Conservation (phyloP, 2,329 filamentous ascomycete genomes). For the Lecanoromycetidae sp. region DNA sequence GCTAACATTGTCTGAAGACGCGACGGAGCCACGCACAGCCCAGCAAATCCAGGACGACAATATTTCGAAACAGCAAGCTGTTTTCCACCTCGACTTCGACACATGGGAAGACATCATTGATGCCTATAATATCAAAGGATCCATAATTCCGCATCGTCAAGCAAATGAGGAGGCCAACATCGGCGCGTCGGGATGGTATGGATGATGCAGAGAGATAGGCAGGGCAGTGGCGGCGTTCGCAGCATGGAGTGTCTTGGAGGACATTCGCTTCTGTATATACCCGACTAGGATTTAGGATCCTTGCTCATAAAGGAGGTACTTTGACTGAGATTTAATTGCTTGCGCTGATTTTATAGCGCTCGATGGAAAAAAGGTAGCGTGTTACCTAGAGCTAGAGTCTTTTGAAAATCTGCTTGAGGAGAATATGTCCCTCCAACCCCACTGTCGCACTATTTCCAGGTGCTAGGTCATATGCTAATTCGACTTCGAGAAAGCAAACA, state of each 20-base stretch:
- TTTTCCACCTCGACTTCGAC: constrained; percentile 75
- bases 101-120: constrained; percentile 70
- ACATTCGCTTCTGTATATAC: neutral
- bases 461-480: no score
- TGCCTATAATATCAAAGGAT: constrained; percentile 61
- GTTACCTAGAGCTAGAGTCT: neutral
- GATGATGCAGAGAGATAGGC: constrained; percentile 26
- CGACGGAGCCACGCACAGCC: constrained; percentile 35
- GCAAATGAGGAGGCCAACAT: constrained; percentile 45
- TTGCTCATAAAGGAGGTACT: neutral
- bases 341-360: neutral
- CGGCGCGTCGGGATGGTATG: constrained; percentile 54
- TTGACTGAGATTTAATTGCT: neutral
- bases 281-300: neutral
- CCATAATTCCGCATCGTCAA: constrained; percentile 73
- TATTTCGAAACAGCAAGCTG: constrained; percentile 61
- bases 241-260: neutral
- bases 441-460: no score
- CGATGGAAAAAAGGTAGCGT: neutral
- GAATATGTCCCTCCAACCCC: no score
- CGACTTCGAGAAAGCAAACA: no score
- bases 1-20: constrained; percentile 22
- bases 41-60: constrained; percentile 35
- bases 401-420: neutral
- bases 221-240: neutral